Percentiles rank a stretch among this genome's conserved stretches.
These are phyloP conservation scores for Phellopilus nigrolimitatus DNA, from an alignment of 1,284 basidiomycete genomes.

Conservation along the genomic window DNA sequence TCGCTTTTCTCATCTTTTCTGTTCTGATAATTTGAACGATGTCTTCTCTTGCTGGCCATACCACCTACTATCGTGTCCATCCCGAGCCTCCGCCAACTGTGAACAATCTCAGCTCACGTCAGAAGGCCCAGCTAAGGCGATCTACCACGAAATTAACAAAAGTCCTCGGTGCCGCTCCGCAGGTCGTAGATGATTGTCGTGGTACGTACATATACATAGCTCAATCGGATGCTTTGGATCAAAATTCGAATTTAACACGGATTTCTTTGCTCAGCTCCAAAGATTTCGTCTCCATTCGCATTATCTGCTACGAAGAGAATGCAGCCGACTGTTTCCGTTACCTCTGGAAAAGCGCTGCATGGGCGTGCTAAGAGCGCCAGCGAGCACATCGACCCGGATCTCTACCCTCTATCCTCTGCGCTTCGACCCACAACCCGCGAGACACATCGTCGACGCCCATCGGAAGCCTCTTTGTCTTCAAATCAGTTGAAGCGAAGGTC, in stretches of 20 bases:
- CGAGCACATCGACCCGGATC: slow-evolving; percentile 5
- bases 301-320: slow-evolving; percentile 2
- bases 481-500: neutral
- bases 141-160: slow-evolving; percentile 14
- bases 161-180: slow-evolving; percentile 17
- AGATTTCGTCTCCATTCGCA: no score
- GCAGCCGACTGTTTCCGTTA: slow-evolving; percentile 14
- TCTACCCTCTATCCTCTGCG: slow-evolving; percentile 16
- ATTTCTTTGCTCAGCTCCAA: neutral
- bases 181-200: slow-evolving; percentile 12
- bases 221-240: no score
- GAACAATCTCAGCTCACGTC: slow-evolving; percentile 9
- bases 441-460: neutral
- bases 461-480: neutral
- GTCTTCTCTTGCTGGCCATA: slow-evolving; percentile 2
- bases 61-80: slow-evolving; percentile 6
- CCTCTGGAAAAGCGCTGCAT: neutral
- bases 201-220: neutral
- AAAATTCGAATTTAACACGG: neutral
- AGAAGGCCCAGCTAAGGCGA: slow-evolving; percentile 17
- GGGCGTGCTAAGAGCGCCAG: neutral
- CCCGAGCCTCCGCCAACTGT: slow-evolving; percentile 17
- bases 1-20: neutral
- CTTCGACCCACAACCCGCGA: slow-evolving; percentile 2
- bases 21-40: neutral